A percentile compares a stretch with the other conserved stretches of the same genome.
Conservation (phyloP, 352 stramenopile species). For the Globisporangium camurandrum region DNA sequence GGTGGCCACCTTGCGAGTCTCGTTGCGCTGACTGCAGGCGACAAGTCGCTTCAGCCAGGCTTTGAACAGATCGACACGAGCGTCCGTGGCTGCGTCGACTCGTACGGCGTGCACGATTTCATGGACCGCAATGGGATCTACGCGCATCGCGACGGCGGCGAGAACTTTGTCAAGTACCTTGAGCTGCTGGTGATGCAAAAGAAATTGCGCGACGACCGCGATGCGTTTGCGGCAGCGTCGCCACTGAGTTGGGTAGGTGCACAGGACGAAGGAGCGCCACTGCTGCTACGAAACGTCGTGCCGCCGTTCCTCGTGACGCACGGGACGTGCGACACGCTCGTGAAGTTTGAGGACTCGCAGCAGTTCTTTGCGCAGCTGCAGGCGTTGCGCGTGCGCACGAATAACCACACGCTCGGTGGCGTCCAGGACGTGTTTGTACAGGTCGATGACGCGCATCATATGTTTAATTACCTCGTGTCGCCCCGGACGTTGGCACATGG, state of each 20-base stretch:
- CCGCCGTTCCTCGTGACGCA: slow-evolving; percentile 74
- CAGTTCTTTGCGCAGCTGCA: slow-evolving; percentile 50
- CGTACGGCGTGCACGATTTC: slow-evolving; percentile 73
- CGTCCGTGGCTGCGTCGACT: slow-evolving; percentile 60
- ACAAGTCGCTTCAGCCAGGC: slow-evolving; percentile 62
- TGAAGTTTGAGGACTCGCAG: slow-evolving; percentile 61
- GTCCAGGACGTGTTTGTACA: slow-evolving; percentile 60
- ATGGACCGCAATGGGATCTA: slow-evolving; percentile 62
- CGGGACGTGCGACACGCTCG: slow-evolving; percentile 57
- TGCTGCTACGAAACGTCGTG: slow-evolving; percentile 24
- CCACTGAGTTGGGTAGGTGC: slow-evolving; percentile 47
- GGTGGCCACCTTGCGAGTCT: slow-evolving; percentile 65
- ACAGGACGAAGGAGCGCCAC: slow-evolving; percentile 8
- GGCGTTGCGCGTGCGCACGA: slow-evolving; percentile 10
- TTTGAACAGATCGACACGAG: slow-evolving; percentile 78
- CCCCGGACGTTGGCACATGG: slow-evolving; percentile 55
- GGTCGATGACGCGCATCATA: slow-evolving; percentile 53
- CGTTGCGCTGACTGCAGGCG: slow-evolving; percentile 47
- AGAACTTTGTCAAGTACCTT: slow-evolving; percentile 58
- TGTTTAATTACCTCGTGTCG: slow-evolving; percentile 74
- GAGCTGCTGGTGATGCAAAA: slow-evolving; percentile 70
- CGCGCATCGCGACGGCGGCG: slow-evolving; percentile 42
- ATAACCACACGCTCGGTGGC: slow-evolving; percentile 6
- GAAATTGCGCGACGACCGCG: slow-evolving; percentile 28
- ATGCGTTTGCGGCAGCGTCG: slow-evolving; percentile 50